Evolutionary conservation across 176 grass and related monocot genomes (phyloP), one percentile per base, ranked within the genome.

Genomic region (Carex cristatella): DNA sequence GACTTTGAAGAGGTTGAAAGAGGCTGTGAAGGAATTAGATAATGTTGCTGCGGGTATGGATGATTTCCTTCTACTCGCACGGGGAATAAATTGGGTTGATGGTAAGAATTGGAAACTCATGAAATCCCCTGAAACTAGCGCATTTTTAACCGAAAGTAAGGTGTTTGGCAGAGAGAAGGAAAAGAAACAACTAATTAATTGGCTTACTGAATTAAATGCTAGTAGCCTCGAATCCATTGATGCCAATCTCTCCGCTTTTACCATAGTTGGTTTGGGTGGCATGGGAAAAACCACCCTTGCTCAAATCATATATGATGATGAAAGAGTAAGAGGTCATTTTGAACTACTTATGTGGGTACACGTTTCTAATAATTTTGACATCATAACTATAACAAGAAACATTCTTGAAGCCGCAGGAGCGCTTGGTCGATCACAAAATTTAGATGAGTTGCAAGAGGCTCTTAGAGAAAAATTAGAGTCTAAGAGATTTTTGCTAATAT

Each of bases 261-360:
- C 82, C 16, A 57, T 91, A 27, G 48, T 85, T 10, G 89, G 89
- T 65, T 62, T 61, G 59, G 89, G 85, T 14, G 86, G 89, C 38
- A 61, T 87, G 10, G 89, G 89, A 58, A 90, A 87, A 83, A 90
- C 89, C 42, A 90, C 86, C 53, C 86, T 90, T 80, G 89, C 86
- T 79, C 82, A 83, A 35, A 11, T 60, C 10, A 78, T 90, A 31
- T 87, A 87, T 79, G 58, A 81, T 84, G 73, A 90, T 62, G n/a
- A 18, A 70, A 7, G 16, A 33, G 82, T 91, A 3, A 55, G 55
- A 85, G 2, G 0, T 11, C 19, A 76, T 35, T 91, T 91, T 23
- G 59, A 31, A 5, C 56, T 61, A 35, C 84, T 11, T 66, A 88
- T 91, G 1, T 91, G 89, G 90, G 86, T 91, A 28, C 86, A 82